Percentiles rank a stretch among this genome's conserved stretches.
Conservation (phyloP, 495 filamentous ascomycete genomes). For the Aspergillus mulundensis region DNA sequence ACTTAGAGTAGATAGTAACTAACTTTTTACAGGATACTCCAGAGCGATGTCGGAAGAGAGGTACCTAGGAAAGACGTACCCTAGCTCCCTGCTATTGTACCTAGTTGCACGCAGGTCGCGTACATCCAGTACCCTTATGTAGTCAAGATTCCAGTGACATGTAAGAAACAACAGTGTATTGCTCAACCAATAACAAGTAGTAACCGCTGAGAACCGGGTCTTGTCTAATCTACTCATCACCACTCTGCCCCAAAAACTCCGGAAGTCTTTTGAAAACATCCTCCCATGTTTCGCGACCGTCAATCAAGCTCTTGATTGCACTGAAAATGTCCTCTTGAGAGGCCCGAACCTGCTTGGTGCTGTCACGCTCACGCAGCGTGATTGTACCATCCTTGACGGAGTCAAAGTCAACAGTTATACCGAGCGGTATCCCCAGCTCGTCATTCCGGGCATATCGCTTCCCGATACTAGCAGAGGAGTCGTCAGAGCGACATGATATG, state of each 20-base stretch:
- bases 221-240: not conserved
- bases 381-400: conserved; percentile 62
- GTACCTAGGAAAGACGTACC: no score
- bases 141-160: no score
- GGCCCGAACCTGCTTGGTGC: conserved; percentile 63
- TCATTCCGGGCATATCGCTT: conserved; percentile 65
- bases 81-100: no score
- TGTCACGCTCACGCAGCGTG: conserved; percentile 65
- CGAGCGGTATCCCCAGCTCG: conserved; percentile 62
- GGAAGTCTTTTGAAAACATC: not conserved
- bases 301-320: not conserved
- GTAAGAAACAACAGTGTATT: no score
- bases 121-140: no score
- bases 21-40: no score
- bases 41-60: no score
- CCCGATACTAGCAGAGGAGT: conserved; percentile 63
- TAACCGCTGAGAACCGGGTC: not conserved
- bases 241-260: not conserved
- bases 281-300: not conserved
- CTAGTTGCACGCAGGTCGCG: no score
- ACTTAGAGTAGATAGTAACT: no score
- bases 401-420: conserved; percentile 68
- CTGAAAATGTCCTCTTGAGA: conserved; percentile 48
- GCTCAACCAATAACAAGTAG: no score
- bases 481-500: conserved; percentile 60